These are phyloP conservation scores for Ophiostoma tasmaniense DNA, from an alignment of 2,329 filamentous ascomycete species.

Conservation along the genomic window DNA sequence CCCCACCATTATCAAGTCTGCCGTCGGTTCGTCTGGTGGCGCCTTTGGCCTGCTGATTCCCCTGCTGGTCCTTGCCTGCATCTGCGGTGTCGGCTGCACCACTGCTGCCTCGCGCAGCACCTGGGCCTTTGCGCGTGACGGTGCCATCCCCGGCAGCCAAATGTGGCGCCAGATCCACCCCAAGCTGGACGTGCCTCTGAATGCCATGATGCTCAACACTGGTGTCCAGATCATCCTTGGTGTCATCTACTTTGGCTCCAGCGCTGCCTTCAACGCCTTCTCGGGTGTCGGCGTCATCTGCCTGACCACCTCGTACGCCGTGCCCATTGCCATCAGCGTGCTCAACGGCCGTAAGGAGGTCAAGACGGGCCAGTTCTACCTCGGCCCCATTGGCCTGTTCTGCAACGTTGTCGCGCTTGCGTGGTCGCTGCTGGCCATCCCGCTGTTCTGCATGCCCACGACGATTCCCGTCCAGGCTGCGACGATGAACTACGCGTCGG, in stretches of 20 bases:
- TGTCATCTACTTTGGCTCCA: slow-evolving; percentile 11
- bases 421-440: slow-evolving; percentile 7
- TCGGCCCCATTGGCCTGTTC: neutral
- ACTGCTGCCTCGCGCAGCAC: slow-evolving; percentile 5
- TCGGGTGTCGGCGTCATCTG: slow-evolving; percentile 6
- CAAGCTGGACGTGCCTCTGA: slow-evolving; percentile 5
- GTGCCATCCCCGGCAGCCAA: slow-evolving; percentile 4
- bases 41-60: slow-evolving; percentile 1
- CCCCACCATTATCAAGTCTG: slow-evolving; percentile 1
- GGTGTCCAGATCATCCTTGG: slow-evolving; percentile 2
- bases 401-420: slow-evolving; percentile 6
- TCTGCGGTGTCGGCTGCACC: slow-evolving; percentile 7
- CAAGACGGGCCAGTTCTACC: slow-evolving; percentile 6
- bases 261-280: slow-evolving; percentile 6
- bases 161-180: slow-evolving; percentile 5
- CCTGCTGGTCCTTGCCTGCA: slow-evolving; percentile 4
- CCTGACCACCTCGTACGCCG: slow-evolving; percentile 7
- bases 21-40: neutral
- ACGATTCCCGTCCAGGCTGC: neutral
- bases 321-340: slow-evolving; percentile 5
- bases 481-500: slow-evolving; percentile 8
- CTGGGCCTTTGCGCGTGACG: slow-evolving; percentile 5
- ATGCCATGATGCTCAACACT: slow-evolving; percentile 6
- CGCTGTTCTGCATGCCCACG: slow-evolving; percentile 8
- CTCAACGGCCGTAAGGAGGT: slow-evolving; percentile 3